phyloP scores from a whole-genome alignment of 129 eudicot species.

The Flaveria trinervia region DNA sequence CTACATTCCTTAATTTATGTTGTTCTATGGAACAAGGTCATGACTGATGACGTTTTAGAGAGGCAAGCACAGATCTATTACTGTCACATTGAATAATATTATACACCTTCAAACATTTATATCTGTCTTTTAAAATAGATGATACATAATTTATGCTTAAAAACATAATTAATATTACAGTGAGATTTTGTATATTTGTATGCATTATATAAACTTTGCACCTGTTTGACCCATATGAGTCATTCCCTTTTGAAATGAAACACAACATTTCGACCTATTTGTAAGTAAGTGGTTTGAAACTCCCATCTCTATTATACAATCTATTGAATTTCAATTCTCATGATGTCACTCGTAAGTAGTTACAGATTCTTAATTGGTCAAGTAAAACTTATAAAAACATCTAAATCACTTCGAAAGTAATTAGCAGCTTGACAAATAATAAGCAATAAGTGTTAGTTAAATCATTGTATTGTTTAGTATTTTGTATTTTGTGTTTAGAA shows the following conservation, averaged over 20 bases:
- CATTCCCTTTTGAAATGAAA: background rate
- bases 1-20: background rate
- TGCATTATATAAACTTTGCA: background rate
- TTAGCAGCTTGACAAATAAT: background rate
- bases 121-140: background rate
- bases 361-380: background rate
- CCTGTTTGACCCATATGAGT: background rate
- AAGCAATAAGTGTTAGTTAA: background rate
- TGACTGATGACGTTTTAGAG: background rate
- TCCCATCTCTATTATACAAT: background rate
- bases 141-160: background rate
- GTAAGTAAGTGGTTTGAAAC: background rate
- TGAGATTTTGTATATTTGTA: background rate
- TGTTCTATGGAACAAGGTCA: background rate
- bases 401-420: conserved; percentile 3
- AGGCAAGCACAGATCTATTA: background rate
- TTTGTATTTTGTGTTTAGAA: too few relatives aligned
- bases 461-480: too few relatives aligned
- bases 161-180: background rate
- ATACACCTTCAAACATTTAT: background rate
- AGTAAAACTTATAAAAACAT: background rate
- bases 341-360: background rate
- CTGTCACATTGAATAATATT: background rate
- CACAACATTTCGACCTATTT: background rate
- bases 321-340: background rate